Percentiles rank a stretch among this genome's conserved stretches.
These are phyloP conservation scores for Geotrichum klebahnii DNA, from an alignment of 1,139 yeast species.

Conservation along the genomic window DNA sequence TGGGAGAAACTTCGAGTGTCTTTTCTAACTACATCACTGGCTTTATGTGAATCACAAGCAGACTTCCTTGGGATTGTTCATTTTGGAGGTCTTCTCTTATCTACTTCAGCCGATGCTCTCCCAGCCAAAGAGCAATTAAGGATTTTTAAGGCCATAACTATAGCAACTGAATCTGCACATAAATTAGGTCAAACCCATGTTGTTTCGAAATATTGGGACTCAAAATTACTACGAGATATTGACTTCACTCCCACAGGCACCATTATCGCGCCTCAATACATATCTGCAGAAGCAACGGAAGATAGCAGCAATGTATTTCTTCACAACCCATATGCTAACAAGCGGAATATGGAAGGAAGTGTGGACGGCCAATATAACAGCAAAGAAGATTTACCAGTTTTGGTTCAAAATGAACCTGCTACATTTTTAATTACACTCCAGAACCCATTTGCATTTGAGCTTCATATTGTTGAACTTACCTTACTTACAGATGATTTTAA, in stretches of 20 bases:
- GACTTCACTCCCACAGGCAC: conserved; percentile 18
- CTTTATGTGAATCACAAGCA: conserved; percentile 49
- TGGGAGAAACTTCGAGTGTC: conserved; percentile 62
- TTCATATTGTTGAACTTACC: conserved; percentile 54
- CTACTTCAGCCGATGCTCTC: conserved; percentile 51
- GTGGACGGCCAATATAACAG: conserved; percentile 4
- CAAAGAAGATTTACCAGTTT: conserved; percentile 14
- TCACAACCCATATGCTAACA: conserved; percentile 43
- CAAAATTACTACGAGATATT: conserved; percentile 56
- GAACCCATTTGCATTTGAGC: conserved; percentile 76
- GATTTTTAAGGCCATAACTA: conserved; percentile 33
- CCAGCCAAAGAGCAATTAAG: conserved; percentile 48
- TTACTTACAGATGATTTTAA: conserved; percentile 31
- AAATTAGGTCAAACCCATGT: conserved; percentile 34
- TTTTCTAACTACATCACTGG: conserved; percentile 53
- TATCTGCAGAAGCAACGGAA: background rate
- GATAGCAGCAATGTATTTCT: conserved; percentile 32
- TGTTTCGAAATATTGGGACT: conserved; percentile 63
- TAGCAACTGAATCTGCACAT: conserved; percentile 33
- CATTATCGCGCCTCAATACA: conserved; percentile 20
- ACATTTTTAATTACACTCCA: conserved; percentile 54
- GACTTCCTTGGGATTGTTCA: conserved; percentile 49
- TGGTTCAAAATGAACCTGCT: conserved; percentile 33
- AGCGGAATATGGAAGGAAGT: conserved; percentile 23
- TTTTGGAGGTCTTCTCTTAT: conserved; percentile 51